Conservation (phyloP, 148 eudicot species). For the Rhododendron griersonianum region DNA sequence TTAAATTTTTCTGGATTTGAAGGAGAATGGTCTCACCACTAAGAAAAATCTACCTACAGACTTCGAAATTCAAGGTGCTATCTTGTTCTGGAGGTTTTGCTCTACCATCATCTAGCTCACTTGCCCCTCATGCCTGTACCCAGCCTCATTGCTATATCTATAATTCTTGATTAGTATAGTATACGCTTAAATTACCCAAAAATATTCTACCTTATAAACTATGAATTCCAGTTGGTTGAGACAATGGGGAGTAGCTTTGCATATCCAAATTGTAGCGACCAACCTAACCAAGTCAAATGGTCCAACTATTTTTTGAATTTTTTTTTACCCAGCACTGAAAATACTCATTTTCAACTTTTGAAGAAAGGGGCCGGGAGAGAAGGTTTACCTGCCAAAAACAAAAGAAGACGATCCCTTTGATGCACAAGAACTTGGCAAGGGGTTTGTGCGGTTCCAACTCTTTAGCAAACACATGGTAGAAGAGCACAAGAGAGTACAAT, state of each 20-base stretch:
- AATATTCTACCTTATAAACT: not conserved
- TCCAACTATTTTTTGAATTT: not conserved
- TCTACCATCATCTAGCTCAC: not conserved
- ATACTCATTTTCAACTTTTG: not conserved
- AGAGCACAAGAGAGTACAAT: conserved; percentile 69
- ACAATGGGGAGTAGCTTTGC: not conserved
- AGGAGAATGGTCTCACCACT: not conserved
- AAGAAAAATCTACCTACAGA: too few relatives aligned
- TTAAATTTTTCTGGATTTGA: not conserved
- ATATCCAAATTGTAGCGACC: not conserved
- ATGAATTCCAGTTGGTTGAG: not conserved
- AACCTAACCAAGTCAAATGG: not conserved
- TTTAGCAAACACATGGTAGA: conserved; percentile 81
- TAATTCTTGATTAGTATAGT: not conserved
- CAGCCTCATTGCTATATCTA: not conserved
- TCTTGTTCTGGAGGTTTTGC: not conserved
- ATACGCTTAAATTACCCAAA: not conserved
- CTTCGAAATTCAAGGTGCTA: not conserved
- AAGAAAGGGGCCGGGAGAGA: not conserved
- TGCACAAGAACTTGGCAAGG: conserved; percentile 76
- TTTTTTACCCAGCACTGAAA: not conserved
- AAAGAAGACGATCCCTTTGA: conserved; percentile 86
- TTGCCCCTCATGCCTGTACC: not conserved
- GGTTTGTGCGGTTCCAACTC: conserved; percentile 90
- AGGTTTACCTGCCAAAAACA: conserved; percentile 90